phyloP scores from a whole-genome alignment of 2,329 filamentous ascomycete genomes.

The Pestalotiopsis sp. region DNA sequence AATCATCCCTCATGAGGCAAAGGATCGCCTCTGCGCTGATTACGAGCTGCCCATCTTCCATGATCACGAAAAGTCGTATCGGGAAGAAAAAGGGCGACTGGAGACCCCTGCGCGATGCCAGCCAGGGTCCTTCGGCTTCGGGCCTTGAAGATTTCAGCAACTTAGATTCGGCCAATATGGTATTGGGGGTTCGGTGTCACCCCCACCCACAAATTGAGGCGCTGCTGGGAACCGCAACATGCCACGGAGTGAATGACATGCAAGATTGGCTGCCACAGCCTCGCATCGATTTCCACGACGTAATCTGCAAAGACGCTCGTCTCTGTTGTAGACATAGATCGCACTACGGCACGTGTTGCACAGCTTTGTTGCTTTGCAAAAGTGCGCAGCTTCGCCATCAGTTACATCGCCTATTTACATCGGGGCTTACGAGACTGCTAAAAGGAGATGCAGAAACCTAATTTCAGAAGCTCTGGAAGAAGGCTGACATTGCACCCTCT shows the following conservation, averaged over 20 bases:
- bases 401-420: background rate
- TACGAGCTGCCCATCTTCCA: background rate
- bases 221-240: background rate
- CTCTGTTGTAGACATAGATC: background rate
- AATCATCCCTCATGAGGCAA: background rate
- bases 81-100: background rate
- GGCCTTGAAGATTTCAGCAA: background rate
- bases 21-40: background rate
- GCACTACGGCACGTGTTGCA: background rate
- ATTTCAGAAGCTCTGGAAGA: background rate
- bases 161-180: background rate
- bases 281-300: background rate
- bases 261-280: background rate
- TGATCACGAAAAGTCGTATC: background rate
- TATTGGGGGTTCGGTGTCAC: background rate
- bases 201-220: background rate
- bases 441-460: background rate
- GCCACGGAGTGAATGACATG: background rate
- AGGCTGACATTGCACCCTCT: too few relatives aligned
- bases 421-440: background rate
- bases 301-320: background rate
- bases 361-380: background rate
- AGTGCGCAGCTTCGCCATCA: background rate
- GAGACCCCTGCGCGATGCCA: background rate
- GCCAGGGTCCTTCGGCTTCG: background rate